Conservation (phyloP, 768 basidiomycete species). For the Tephrocybe sp. region DNA sequence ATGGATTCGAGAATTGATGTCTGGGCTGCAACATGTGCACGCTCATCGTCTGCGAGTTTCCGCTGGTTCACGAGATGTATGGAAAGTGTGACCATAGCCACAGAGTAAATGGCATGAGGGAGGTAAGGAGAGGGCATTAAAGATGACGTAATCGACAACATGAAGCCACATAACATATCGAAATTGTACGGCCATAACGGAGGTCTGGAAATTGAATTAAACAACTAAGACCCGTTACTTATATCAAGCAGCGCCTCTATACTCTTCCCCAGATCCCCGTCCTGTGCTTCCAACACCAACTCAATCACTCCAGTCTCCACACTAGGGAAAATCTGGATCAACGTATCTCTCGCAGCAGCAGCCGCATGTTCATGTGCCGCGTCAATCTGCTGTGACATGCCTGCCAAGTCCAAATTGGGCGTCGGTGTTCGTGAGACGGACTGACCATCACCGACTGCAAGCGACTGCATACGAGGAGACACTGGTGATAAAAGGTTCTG, state of each 20-base stretch:
- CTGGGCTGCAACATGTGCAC: slow-evolving; percentile 53
- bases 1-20: slow-evolving; percentile 65
- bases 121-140: slow-evolving; percentile 40
- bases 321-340: slow-evolving; percentile 86
- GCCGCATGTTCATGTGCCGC: slow-evolving; percentile 72
- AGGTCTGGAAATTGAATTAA: too few relatives aligned
- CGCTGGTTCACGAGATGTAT: slow-evolving; percentile 64
- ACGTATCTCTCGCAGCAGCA: slow-evolving; percentile 69
- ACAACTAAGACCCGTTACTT: slow-evolving; percentile 39
- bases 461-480: slow-evolving; percentile 47
- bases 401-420: slow-evolving; percentile 66
- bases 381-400: slow-evolving; percentile 77
- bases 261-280: slow-evolving; percentile 85
- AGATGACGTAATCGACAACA: slow-evolving; percentile 17
- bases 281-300: slow-evolving; percentile 87
- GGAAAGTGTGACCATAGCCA: slow-evolving; percentile 65
- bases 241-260: slow-evolving; percentile 87
- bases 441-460: slow-evolving; percentile 31
- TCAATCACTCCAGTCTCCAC: slow-evolving; percentile 84
- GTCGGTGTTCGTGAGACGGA: slow-evolving; percentile 67
- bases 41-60: slow-evolving; percentile 50
- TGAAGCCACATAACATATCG: background rate
- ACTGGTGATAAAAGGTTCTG: slow-evolving; percentile 32
- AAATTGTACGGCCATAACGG: background rate
- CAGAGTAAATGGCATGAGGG: slow-evolving; percentile 64